A percentile compares a stretch with the other conserved stretches of the same genome.
phyloP scores from a whole-genome alignment of 2,329 filamentous ascomycete genomes.

The Gremmenia infestans region DNA sequence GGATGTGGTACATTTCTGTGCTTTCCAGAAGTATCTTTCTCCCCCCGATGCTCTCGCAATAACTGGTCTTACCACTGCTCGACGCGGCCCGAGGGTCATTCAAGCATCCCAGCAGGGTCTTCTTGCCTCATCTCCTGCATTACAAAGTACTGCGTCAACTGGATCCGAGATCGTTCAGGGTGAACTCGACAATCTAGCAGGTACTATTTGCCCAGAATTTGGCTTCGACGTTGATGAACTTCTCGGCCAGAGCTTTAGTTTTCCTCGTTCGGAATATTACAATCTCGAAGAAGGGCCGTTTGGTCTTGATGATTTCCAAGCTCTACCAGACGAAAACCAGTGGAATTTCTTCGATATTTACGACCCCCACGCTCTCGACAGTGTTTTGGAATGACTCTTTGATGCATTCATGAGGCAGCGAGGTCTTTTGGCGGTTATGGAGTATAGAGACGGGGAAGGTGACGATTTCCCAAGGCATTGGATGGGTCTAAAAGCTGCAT shows the following conservation, averaged over 20 bases:
- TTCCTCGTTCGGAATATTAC: not conserved
- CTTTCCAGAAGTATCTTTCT: conserved; percentile 15
- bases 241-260: not conserved
- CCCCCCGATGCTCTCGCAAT: not conserved
- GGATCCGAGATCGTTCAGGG: not conserved
- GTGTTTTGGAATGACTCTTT: not conserved
- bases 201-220: not conserved
- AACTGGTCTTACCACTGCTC: not conserved
- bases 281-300: not conserved
- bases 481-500: no score
- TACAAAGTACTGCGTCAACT: not conserved
- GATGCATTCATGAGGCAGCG: no score
- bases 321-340: not conserved
- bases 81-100: not conserved
- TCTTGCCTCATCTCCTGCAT: conserved; percentile 12
- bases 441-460: no score
- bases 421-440: no score
- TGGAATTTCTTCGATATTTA: not conserved
- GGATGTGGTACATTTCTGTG: conserved; percentile 21
- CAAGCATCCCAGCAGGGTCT: conserved; percentile 13
- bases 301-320: not conserved
- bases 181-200: not conserved
- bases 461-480: no score
- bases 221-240: conserved; percentile 7
- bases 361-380: not conserved